phyloP scores from a whole-genome alignment of 2,329 filamentous ascomycete genomes.

The Lizonia empirigonia region DNA sequence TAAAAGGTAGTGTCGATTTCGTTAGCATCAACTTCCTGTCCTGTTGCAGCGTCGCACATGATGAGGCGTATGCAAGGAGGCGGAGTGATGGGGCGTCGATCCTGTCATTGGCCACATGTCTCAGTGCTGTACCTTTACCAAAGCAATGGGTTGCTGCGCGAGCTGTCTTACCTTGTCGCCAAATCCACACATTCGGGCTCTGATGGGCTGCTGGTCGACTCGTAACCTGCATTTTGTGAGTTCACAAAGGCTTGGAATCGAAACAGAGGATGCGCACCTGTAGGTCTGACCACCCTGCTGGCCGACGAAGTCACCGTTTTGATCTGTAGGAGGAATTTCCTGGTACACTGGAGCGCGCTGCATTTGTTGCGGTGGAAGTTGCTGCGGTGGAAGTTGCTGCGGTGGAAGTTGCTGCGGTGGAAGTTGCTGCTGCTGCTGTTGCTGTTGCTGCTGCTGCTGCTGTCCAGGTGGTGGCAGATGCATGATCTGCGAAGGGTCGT shows the following conservation, averaged over 20 bases:
- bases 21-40: conserved; percentile 80
- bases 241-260: conserved; percentile 40
- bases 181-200: conserved; percentile 98
- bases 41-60: conserved; percentile 74
- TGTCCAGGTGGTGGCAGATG: conserved; percentile 15
- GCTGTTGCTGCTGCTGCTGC: conserved; percentile 9
- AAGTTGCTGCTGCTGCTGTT: conserved; percentile 1
- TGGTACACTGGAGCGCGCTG: conserved; percentile 9
- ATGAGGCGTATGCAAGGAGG: conserved; percentile 88
- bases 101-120: conserved; percentile 59
- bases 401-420: conserved; percentile 8
- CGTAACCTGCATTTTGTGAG: conserved; percentile 57
- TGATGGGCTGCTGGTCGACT: conserved; percentile 87
- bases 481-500: conserved; percentile 24
- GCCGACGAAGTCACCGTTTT: conserved; percentile 13
- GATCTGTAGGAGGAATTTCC: conserved; percentile 1
- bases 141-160: conserved; percentile 20
- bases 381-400: too few relatives aligned
- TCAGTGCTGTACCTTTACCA: conserved; percentile 28
- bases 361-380: conserved; percentile 11
- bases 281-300: conserved; percentile 24
- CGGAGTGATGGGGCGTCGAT: conserved; percentile 92
- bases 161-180: conserved; percentile 79
- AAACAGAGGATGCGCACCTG: conserved; percentile 10
- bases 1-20: conserved; percentile 72